A percentile compares a stretch with the other conserved stretches of the same genome.
Conservation (phyloP, 176 grass and related monocot genomes). For the Carex parvula region DNA sequence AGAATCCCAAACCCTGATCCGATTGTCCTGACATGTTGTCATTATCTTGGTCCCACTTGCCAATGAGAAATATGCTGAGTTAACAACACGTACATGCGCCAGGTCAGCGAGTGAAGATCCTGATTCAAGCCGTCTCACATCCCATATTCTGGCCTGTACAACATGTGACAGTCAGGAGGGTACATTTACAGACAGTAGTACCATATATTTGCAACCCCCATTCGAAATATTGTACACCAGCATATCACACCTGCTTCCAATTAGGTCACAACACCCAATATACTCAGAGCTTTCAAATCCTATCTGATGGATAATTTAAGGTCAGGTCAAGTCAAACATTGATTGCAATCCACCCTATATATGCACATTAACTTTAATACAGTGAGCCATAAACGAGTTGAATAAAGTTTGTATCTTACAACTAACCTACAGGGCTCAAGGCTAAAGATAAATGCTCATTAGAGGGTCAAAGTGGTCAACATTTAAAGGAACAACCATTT, state of each 20-base stretch:
- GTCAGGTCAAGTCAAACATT: background rate
- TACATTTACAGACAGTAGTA: background rate
- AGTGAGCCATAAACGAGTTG: background rate
- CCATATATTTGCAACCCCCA: background rate
- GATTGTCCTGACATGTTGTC: constrained; percentile 87
- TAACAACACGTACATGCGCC: constrained; percentile 82
- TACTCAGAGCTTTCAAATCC: background rate
- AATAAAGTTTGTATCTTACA: background rate
- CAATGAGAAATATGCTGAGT: constrained; percentile 92
- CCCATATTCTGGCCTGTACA: constrained; percentile 86
- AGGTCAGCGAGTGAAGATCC: constrained; percentile 59
- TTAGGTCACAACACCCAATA: background rate
- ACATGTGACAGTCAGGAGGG: background rate
- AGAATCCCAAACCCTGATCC: constrained; percentile 97
- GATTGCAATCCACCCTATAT: background rate
- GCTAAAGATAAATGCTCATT: background rate
- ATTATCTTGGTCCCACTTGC: constrained; percentile 78
- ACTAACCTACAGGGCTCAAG: background rate
- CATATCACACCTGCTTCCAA: background rate
- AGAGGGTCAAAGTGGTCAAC: background rate
- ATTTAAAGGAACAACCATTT: background rate
- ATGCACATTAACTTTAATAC: background rate
- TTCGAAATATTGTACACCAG: background rate
- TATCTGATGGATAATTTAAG: background rate
- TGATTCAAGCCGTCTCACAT: constrained; percentile 57